Base-by-base conservation (phyloP, 768 basidiomycete species). In the Mycena indigotica region DNA sequence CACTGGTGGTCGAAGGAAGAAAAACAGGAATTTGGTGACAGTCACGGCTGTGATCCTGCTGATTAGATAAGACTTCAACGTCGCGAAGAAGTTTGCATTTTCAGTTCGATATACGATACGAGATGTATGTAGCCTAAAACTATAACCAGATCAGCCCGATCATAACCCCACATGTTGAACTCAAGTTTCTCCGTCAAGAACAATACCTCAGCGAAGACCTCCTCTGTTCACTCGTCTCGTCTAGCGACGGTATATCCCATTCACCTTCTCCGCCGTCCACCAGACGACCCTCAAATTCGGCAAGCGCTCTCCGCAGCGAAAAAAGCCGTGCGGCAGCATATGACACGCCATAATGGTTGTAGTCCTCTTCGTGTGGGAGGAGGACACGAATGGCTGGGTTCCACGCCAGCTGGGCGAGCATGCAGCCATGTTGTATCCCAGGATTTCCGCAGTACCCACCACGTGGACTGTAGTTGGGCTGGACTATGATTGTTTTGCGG, bases 261-360 rank as follows among this genome's bases (percentile, higher is more conserved):
- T 62, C 61, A 13, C 61, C 57, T 40, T 52, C 57, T 4, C 61
- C 57, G 12, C 49, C 57, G 5, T 2, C 16, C 5, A 58, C 23
- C 23, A 23, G 28, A 12, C 58, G 52, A 44, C 50, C 61, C 28
- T 52, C 35, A 35, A 62, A 58, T 35, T 58, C 55, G 16, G 29
- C 24, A 26, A 62, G 55, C 4, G 57, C 61, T 29, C 56, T 49
- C 10, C 26, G 41, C 25, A 62, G 30, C 23, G 61, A 57, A 28
- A 55, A 62, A 35, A 58, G 23, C 17, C 53, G 52, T 4, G 32
- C 26, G 8, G 16, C 19, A 2, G 24, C 21, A 28, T 58, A 52
- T 5, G 51, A 38, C 4, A 24, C 16, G 19, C 21, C 50, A 32
- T 62, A 58, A 10, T 52, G 10, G 19, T 45, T 16, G 26, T 19